phyloP scores from a whole-genome alignment of 345 rosid genomes.

The Eucalyptus globulus region DNA sequence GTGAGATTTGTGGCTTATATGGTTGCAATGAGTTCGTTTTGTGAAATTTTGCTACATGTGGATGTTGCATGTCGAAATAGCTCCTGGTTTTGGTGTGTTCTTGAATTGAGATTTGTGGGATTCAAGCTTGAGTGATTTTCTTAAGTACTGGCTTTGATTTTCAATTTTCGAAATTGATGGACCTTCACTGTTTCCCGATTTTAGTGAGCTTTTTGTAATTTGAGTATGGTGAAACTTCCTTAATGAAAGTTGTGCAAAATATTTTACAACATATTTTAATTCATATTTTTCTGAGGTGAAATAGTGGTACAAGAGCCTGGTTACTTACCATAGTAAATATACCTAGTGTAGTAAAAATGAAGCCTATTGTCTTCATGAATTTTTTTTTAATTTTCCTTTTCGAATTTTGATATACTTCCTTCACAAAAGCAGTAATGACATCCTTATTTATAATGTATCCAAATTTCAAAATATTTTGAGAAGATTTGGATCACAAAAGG shows the following conservation, averaged over 20 bases:
- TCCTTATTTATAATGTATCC: too few relatives aligned
- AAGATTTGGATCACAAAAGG: neutral
- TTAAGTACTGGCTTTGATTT: neutral
- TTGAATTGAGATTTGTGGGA: neutral
- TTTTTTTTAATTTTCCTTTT: rapidly evolving
- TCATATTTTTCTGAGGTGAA: neutral
- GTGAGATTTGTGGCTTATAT: neutral
- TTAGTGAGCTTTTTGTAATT: neutral
- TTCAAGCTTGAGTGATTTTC: neutral
- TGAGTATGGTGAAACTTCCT: neutral
- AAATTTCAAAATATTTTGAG: too few relatives aligned
- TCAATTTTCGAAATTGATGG: too few relatives aligned
- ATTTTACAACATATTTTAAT: too few relatives aligned
- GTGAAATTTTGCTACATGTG: neutral
- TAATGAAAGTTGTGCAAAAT: neutral
- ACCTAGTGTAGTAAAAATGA: rapidly evolving
- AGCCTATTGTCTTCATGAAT: neutral
- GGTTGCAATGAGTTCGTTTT: neutral
- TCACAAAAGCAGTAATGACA: neutral
- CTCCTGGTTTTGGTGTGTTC: neutral
- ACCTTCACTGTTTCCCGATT: neutral
- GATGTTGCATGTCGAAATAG: neutral
- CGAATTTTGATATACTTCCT: neutral
- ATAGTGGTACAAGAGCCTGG: too few relatives aligned
- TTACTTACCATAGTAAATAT: rapidly evolving